Evolutionary conservation across 768 basidiomycete species (phyloP).

Genomic region (Kwoniella dendrophila): DNA sequence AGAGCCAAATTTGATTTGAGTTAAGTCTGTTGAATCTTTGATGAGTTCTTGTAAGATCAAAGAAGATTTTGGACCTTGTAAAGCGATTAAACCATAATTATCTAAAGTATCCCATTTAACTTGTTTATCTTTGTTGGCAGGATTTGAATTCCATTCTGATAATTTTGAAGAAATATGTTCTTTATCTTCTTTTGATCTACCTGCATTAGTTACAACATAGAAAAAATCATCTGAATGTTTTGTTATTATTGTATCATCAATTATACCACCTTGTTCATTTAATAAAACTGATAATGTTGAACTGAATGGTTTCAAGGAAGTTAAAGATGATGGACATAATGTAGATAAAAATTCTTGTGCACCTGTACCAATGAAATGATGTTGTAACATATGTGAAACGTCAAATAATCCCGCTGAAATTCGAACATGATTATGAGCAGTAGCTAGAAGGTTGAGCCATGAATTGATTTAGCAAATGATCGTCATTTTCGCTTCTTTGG

Average conservation of each 20-base stretch:
- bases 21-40: slow-evolving; percentile 61
- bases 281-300: slow-evolving; percentile 87
- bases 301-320: slow-evolving; percentile 67
- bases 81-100: slow-evolving; percentile 81
- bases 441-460: slow-evolving; percentile 61
- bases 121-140: slow-evolving; percentile 61
- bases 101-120: slow-evolving; percentile 82
- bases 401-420: slow-evolving; percentile 85
- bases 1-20: slow-evolving; percentile 76
- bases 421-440: slow-evolving; percentile 87
- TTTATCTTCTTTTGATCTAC: slow-evolving; percentile 76
- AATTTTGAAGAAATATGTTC: slow-evolving; percentile 73
- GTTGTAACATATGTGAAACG: slow-evolving; percentile 96
- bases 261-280: slow-evolving; percentile 87
- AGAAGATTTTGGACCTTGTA: slow-evolving; percentile 88
- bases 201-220: slow-evolving; percentile 97
- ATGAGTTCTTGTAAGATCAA: slow-evolving; percentile 67
- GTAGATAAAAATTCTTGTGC: slow-evolving; percentile 81
- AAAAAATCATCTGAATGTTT: slow-evolving; percentile 69
- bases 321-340: slow-evolving; percentile 82
- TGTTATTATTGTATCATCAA: slow-evolving; percentile 87
- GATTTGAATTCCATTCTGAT: slow-evolving; percentile 72
- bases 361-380: slow-evolving; percentile 77
- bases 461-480: not conserved
- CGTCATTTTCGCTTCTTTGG: not conserved